Evolutionary conservation across 2,329 filamentous ascomycete species (phyloP).

Genomic region (Septoria petroselini): DNA sequence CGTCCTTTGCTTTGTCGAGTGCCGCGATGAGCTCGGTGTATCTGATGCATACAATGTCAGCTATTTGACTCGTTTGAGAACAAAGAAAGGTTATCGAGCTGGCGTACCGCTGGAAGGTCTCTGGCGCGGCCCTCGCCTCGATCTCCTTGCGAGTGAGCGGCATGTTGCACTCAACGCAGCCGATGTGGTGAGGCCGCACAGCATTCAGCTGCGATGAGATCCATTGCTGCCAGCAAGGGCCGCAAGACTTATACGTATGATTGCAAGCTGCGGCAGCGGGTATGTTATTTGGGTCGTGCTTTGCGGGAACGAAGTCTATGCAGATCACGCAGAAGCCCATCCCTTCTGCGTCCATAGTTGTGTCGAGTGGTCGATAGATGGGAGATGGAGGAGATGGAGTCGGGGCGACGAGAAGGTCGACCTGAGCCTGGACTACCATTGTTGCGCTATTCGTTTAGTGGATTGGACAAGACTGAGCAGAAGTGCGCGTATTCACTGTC

Average conservation of each 20-base stretch:
- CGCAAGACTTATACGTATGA: constrained; percentile 20
- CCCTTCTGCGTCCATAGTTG: no score
- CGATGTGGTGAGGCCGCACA: constrained; percentile 5
- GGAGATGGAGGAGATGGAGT: no score
- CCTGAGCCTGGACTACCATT: no score
- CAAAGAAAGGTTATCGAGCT: background rate
- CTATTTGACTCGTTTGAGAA: background rate
- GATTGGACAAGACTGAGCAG: no score
- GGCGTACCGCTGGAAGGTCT: constrained; percentile 17
- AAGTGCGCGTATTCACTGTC: no score
- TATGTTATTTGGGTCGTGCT: no score
- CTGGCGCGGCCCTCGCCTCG: constrained; percentile 9
- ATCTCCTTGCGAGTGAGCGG: constrained; percentile 20
- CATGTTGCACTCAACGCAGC: constrained; percentile 24
- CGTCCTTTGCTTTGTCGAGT: constrained; percentile 12
- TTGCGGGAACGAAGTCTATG: no score
- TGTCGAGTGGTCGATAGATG: no score
- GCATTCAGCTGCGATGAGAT: constrained; percentile 18
- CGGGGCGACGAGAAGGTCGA: no score
- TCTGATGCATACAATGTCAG: no score
- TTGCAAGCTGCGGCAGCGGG: constrained; percentile 16
- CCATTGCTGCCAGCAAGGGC: constrained; percentile 24
- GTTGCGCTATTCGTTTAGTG: no score
- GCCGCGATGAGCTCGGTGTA: constrained; percentile 18
- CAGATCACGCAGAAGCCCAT: no score